Conservation (phyloP, 73 alveolate genomes). For the Urostyla sp. region DNA sequence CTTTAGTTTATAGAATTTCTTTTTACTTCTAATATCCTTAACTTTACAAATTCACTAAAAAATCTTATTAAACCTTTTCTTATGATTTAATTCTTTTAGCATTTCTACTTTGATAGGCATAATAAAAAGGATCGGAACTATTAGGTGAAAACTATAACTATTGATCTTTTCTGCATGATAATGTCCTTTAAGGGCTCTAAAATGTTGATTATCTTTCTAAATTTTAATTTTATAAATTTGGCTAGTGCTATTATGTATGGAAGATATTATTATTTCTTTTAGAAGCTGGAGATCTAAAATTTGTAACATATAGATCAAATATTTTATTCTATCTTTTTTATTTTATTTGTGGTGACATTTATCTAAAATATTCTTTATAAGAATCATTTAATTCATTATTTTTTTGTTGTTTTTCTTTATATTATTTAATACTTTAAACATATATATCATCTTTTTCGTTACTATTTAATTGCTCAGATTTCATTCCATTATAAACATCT, state of each 20-base stretch:
- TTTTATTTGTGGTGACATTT: too few relatives aligned
- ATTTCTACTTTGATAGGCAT: background rate
- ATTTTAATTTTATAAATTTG: conserved; percentile 1
- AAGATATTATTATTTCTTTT: background rate
- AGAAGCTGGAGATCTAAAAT: background rate
- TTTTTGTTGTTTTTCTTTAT: background rate
- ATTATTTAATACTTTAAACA: too few relatives aligned
- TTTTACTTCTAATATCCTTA: background rate
- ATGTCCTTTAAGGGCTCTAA: conserved; percentile 27
- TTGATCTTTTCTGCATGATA: too few relatives aligned
- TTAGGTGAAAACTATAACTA: conserved; percentile 37
- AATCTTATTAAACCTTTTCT: background rate
- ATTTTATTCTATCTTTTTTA: too few relatives aligned
- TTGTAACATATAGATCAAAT: too few relatives aligned
- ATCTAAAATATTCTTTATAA: too few relatives aligned
- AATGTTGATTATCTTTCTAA: background rate
- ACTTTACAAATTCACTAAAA: background rate
- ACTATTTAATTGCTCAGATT: background rate
- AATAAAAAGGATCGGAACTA: conserved; percentile 5
- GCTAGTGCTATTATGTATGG: too few relatives aligned
- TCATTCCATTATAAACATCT: conserved; percentile 1
- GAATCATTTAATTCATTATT: background rate
- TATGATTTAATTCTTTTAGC: background rate
- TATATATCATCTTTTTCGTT: background rate
- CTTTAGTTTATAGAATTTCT: background rate